Conservation (phyloP, 306 rosid genomes). For the Quercus mongolica region DNA sequence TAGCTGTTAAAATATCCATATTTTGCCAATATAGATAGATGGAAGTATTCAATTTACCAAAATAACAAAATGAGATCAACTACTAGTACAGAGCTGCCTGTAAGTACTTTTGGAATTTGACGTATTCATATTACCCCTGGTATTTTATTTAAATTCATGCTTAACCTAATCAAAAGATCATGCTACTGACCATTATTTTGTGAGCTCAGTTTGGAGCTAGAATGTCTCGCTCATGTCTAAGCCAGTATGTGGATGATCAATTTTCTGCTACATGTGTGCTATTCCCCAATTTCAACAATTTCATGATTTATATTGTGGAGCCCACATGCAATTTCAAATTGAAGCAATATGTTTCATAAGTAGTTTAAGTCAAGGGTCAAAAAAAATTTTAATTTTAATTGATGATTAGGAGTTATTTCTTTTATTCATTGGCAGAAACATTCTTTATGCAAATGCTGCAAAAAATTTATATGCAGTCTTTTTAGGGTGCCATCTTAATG, state of each 20-base stretch:
- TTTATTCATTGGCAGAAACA: not conserved
- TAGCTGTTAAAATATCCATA: not conserved
- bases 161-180: no score
- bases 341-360: not conserved
- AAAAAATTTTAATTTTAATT: not conserved
- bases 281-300: no score
- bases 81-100: no score
- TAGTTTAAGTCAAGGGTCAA: not conserved
- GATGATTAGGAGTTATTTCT: not conserved
- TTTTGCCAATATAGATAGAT: not conserved
- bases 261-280: not conserved
- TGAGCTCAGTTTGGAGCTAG: not conserved
- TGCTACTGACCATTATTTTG: no score
- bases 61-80: not conserved
- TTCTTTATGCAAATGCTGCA: not conserved
- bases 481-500: not conserved
- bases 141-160: not conserved
- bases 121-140: not conserved
- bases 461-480: not conserved
- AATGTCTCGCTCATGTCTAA: not conserved
- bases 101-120: not conserved
- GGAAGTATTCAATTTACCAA: not conserved
- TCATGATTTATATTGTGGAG: not conserved
- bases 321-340: not conserved
- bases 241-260: not conserved